Base-by-base conservation (phyloP, 1,139 yeast species). In the Pichia sp. region DNA sequence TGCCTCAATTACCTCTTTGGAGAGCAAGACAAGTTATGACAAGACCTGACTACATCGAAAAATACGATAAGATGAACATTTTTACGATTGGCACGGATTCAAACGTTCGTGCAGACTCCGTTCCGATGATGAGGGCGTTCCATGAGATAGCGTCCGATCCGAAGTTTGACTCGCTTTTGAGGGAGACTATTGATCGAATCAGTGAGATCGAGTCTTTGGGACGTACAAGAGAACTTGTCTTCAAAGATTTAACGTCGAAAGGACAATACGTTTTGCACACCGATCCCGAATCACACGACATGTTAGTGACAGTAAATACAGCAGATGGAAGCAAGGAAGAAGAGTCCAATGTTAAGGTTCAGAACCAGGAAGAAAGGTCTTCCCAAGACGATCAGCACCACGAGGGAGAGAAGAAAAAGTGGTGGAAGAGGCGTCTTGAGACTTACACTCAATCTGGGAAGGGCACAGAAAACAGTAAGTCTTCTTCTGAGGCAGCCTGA, bases 81-180 rank as follows among this genome's bases (percentile, higher is more conserved):
- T 88, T 88, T 68, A 86, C 95, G 1, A 81, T 88, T 54, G 95
- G 88, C 68, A 81, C 90, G 0, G 79, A 79, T 57, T 84, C 91
- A 0, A 75, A 84, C 56, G 96, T 88, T 2, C 73, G 87, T 44
- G 93, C 96, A 0, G 96, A 88, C 67, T 82, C 88, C 3, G 86
- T 87, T 1, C 92, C 95, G 1, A 87, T 88, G 95, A 87, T 88
- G 95, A 78, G 92, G 62, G 95, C 93, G 2, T 88, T 88, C 67
- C 83, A 86, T 58, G 95, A 88, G 64, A 85, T 88, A 53, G 87
- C 86, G 0, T 72, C 81, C 2, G 84, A 83, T 68, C 87, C 89
- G 0, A 86, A 84, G 24, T 88, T 88, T 63, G 85, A 85, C 54
- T 80, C 83, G 55, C 71, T 87, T n/a, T 71, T 88, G 42, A 77